Evolutionary conservation across 1,284 basidiomycete genomes (phyloP).

Genomic region (Puccinia hordei): DNA sequence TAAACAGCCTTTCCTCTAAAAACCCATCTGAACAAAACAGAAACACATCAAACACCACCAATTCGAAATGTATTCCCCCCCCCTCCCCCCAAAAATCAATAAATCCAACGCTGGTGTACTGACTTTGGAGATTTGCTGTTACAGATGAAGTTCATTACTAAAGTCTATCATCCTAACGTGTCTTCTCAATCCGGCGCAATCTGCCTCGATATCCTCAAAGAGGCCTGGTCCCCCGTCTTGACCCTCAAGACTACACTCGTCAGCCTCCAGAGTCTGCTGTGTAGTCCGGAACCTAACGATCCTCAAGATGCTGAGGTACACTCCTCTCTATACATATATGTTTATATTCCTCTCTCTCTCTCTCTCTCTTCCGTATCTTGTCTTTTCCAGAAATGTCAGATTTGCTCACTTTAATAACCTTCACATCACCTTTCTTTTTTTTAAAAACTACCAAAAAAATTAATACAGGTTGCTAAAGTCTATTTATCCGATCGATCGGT

Average conservation of each 20-base stretch:
- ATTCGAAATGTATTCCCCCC: neutral
- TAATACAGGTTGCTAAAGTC: conserved; percentile 79
- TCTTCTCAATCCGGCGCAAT: conserved; percentile 91
- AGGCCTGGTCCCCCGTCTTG: conserved; percentile 74
- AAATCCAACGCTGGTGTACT: neutral
- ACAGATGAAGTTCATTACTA: conserved; percentile 60
- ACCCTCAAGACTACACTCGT: conserved; percentile 97
- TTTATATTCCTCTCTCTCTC: neutral
- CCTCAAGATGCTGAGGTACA: conserved; percentile 88
- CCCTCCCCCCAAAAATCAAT: no score
- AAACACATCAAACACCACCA: no score
- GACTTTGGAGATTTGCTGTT: conserved; percentile 46
- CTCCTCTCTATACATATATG: neutral
- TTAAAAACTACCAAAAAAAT: neutral
- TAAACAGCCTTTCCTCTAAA: conserved; percentile 73
- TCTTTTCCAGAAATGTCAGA: no score
- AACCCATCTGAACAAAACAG: no score
- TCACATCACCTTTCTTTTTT: neutral
- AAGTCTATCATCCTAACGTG: conserved; percentile 96
- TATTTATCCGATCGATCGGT: conserved; percentile 81
- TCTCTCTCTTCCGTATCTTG: no score
- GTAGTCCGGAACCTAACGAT: conserved; percentile 92
- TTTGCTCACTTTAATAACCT: neutral
- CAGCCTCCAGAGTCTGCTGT: conserved; percentile 91
- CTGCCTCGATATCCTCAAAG: conserved; percentile 81